Conservation (phyloP, 176 grass and related monocot species). For the Rhynchospora breviuscula region DNA sequence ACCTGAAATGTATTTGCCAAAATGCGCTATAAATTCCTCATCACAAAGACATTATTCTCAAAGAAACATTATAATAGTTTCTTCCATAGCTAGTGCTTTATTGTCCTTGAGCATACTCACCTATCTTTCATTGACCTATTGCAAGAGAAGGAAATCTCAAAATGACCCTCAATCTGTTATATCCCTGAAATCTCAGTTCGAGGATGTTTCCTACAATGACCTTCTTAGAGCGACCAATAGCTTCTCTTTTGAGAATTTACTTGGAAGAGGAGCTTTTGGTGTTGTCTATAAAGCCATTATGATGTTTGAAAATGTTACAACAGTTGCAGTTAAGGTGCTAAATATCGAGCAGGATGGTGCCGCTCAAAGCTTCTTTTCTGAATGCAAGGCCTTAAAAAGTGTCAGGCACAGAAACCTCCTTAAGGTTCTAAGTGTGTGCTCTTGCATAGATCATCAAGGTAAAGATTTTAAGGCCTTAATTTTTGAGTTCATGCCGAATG, state of each 20-base stretch:
- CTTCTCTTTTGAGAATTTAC: slow-evolving; percentile 29
- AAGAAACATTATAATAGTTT: not conserved
- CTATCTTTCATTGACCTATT: not conserved
- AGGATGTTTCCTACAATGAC: slow-evolving; percentile 31
- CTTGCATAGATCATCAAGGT: slow-evolving; percentile 23
- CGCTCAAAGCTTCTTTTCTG: slow-evolving; percentile 26
- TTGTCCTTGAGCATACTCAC: slow-evolving; percentile 15
- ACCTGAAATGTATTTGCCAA: slow-evolving; percentile 16
- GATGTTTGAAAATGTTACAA: not conserved
- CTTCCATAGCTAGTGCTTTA: not conserved
- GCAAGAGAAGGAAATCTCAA: not conserved
- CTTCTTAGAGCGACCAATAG: slow-evolving; percentile 32
- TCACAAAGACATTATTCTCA: not conserved
- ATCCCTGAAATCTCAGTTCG: not conserved
- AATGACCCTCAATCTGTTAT: not conserved
- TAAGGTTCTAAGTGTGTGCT: slow-evolving; percentile 30
- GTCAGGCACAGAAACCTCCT: slow-evolving; percentile 33
- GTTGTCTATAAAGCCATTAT: slow-evolving; percentile 32
- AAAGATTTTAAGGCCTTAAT: slow-evolving; percentile 38
- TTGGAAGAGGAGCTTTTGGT: slow-evolving; percentile 31
- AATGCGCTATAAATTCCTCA: not conserved
- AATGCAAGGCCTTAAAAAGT: slow-evolving; percentile 31
- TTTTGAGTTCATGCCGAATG: slow-evolving; percentile 33
- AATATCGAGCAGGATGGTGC: slow-evolving; percentile 28
- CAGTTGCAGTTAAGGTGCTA: slow-evolving; percentile 31